Conservation (phyloP, 129 eudicot species). For the Lactuca saligna region DNA sequence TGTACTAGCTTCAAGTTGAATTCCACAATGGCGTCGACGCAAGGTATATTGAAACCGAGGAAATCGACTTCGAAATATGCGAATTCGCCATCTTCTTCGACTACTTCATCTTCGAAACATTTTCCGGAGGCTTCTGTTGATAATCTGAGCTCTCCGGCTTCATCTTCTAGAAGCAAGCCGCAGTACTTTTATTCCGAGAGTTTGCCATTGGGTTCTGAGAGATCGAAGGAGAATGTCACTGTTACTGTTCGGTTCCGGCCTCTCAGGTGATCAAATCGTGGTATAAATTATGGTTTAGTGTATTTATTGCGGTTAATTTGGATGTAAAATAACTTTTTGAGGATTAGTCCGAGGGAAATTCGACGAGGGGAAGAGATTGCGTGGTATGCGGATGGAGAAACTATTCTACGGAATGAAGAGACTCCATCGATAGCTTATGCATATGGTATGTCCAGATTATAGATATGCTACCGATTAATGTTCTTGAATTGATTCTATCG, state of each 20-base stretch:
- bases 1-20: background rate
- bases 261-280: slow-evolving; percentile 54
- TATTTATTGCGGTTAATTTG: slow-evolving; percentile 18
- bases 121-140: slow-evolving; percentile 64
- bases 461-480: slow-evolving; percentile 6
- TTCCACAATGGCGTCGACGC: slow-evolving; percentile 53
- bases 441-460: slow-evolving; percentile 55
- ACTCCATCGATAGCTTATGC: slow-evolving; percentile 91
- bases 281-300: slow-evolving; percentile 8
- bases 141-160: slow-evolving; percentile 66
- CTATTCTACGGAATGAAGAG: slow-evolving; percentile 81
- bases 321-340: slow-evolving; percentile 19
- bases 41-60: slow-evolving; percentile 33
- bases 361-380: slow-evolving; percentile 97
- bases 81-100: slow-evolving; percentile 66
- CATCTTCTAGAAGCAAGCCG: slow-evolving; percentile 65
- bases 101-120: slow-evolving; percentile 73
- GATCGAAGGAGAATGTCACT: slow-evolving; percentile 91
- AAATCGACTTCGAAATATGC: slow-evolving; percentile 36
- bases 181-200: slow-evolving; percentile 49
- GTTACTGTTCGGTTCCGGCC: slow-evolving; percentile 98
- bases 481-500: slow-evolving; percentile 16
- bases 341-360: slow-evolving; percentile 86
- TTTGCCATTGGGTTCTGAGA: slow-evolving; percentile 42
- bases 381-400: slow-evolving; percentile 99